Conservation (phyloP, 2,329 filamentous ascomycete genomes). For the Aspergillus luchuensis region DNA sequence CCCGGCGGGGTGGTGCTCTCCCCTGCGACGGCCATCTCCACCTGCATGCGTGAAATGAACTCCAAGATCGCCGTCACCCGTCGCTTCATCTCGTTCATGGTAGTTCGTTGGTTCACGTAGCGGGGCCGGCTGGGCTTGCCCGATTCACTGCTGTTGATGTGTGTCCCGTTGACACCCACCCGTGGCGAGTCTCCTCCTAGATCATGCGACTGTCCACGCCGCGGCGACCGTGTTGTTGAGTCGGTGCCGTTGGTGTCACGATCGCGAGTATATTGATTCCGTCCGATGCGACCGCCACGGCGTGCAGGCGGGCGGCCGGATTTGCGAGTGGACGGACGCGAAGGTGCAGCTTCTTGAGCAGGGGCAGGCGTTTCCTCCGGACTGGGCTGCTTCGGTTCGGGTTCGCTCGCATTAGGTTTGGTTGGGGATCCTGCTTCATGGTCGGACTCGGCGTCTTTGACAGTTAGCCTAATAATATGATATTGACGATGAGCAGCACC, state of each 20-base stretch:
- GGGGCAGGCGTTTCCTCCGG: constrained; percentile 45
- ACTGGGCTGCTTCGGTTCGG: constrained; percentile 45
- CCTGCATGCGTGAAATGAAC: constrained; percentile 84
- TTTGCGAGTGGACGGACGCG: constrained; percentile 58
- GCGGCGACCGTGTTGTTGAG: constrained; percentile 40
- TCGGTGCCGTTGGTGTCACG: constrained; percentile 61
- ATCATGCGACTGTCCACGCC: constrained; percentile 44
- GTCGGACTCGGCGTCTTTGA: constrained; percentile 63
- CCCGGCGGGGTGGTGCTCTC: constrained; percentile 47
- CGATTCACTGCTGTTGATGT: constrained; percentile 60
- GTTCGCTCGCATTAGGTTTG: constrained; percentile 44
- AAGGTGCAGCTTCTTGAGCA: constrained; percentile 38
- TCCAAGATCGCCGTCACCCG: constrained; percentile 82
- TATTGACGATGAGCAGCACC: constrained; percentile 1
- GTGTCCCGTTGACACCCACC: constrained; percentile 44
- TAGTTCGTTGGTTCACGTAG: constrained; percentile 62
- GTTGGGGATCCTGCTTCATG: constrained; percentile 64
- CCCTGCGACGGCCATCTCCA: constrained; percentile 72
- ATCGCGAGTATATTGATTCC: constrained; percentile 82
- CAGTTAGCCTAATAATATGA: constrained; percentile 30
- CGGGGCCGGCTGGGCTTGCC: constrained; percentile 63
- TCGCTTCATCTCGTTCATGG: constrained; percentile 84
- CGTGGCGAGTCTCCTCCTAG: constrained; percentile 43
- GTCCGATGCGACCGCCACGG: constrained; percentile 64
- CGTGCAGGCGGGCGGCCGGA: constrained; percentile 65